Evolutionary conservation across 192 early-diverging fungal genomes (phyloP), one percentile per base, ranked within the genome.

Genomic region (Rhizophagus clarus): DNA sequence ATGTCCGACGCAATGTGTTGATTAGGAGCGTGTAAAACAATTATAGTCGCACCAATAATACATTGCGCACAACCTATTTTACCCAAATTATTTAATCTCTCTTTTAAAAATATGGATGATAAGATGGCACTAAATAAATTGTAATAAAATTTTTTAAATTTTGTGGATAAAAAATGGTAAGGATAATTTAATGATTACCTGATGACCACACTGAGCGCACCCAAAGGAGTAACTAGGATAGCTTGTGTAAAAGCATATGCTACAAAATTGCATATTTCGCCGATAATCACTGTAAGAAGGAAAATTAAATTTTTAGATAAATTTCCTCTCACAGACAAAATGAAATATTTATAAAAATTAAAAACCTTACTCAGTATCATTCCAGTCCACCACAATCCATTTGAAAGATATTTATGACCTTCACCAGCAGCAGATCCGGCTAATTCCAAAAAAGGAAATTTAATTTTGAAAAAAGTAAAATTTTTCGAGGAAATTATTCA

Each of bases 181-280:
- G 20, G 14, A 51, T 17, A 74, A 20, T 5, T 34, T 2, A 34
- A 34, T 34, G 5, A 34, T 40, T 87, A 91, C 90, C 88, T 95
- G 34, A 97, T 89, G 67, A 98, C 91, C 11, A 97, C 96, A 84
- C 93, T 95, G 17, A 95, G 87, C 28, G 96, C 96, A 37, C 97
- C 97, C 47, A 99, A 84, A 49, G 97, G 97, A 15, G 97, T 99
- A 14, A 99, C 96, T 51, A 99, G 81, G 56, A 99, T 96, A n/a
- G 97, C 97, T 4, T 94, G 96, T n/a, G 96, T 94, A 87, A 95
- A 99, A 45, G 94, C 92, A 81, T 99, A 99, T n/a, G 97, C 97
- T 3, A 94, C 88, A 88, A 99, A 97, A 87, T 99, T 99, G 75
- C 94, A 94, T 64, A 94, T 85, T 87, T 99, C 97, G 29, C 97